Evolutionary conservation across 1,284 basidiomycete genomes (phyloP), one percentile per base, ranked within the genome.

Genomic region (Veloporphyrellus conicus): DNA sequence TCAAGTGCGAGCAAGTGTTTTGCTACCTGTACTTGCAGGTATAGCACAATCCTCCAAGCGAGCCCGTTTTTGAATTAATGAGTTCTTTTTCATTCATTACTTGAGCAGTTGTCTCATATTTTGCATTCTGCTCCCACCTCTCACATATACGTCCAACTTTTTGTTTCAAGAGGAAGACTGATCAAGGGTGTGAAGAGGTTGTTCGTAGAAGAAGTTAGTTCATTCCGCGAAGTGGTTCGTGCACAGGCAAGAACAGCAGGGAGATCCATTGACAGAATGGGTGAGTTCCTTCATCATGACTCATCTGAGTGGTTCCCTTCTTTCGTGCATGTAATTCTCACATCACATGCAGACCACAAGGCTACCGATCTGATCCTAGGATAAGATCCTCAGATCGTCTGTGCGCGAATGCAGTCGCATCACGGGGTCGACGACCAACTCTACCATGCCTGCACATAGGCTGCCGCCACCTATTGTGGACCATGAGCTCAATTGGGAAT

Each of bases 171-270:
- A 87, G 54, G 95, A 98, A 68, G 95, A 99, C 55, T 86, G 45
- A 93, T 94, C 50, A 91, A 96, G 46, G 96, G 96, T 19, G 99
- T 99, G 96, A 92, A 95, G 70, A 81, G 81, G 55, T 71, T 99
- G 60, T 99, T 99, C 59, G 82, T 98, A 12, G 83, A 95, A 32
- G 95, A 99, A 70, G 94, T 98, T 31, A 84, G 84, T 52, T 69
- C 75, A n/a, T 96, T 96, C 79, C 80, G 93, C 27, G 77, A 82
- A 16, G 85, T 93, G 63, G 93, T 96, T 3, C 80, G 93, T 43
- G 74, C 76, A 14, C 87, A 88, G 56, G 83, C 84, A n/a, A 75
- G 85, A 45, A 77, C 80, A 1, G 69, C 81, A 12, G 79, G 78
- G 14, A 85, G 62, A 77, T 83, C 40, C 81, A 84, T 43, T 75